These are phyloP conservation scores for Peziza echinospora DNA, from an alignment of 495 filamentous ascomycete genomes.

Conservation along the genomic window DNA sequence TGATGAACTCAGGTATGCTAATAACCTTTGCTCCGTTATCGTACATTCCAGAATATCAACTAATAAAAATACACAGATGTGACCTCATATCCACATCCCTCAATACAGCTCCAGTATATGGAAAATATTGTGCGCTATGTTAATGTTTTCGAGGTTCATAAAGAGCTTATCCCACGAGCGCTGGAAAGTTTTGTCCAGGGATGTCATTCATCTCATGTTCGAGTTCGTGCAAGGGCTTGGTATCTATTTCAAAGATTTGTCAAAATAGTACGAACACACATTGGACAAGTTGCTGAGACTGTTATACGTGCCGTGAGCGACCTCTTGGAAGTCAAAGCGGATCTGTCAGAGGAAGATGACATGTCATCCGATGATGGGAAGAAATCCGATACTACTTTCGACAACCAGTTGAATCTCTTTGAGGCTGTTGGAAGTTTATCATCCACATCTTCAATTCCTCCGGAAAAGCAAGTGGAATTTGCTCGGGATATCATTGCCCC, in stretches of 20 bases:
- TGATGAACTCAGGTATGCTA: slow-evolving; percentile 70
- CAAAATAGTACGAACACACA: slow-evolving; percentile 59
- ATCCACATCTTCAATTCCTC: slow-evolving; percentile 48
- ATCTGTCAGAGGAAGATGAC: slow-evolving; percentile 53
- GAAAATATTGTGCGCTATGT: slow-evolving; percentile 88
- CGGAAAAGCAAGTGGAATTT: slow-evolving; percentile 64
- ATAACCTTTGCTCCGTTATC: no score
- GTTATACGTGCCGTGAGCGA: slow-evolving; percentile 79
- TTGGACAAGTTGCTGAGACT: slow-evolving; percentile 72
- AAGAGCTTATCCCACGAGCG: slow-evolving; percentile 53
- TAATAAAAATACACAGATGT: no score
- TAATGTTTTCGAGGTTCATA: slow-evolving; percentile 73
- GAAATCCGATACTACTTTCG: slow-evolving; percentile 72
- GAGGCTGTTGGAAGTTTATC: slow-evolving; percentile 84
- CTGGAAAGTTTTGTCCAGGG: slow-evolving; percentile 84
- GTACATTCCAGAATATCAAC: no score
- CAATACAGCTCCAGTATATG: slow-evolving; percentile 90
- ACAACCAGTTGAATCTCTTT: slow-evolving; percentile 75
- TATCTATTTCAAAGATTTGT: slow-evolving; percentile 86
- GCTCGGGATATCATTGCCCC: slow-evolving; percentile 69
- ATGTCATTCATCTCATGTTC: slow-evolving; percentile 64
- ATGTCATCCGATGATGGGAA: slow-evolving; percentile 84
- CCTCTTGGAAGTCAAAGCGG: slow-evolving; percentile 72
- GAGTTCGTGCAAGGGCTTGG: slow-evolving; percentile 79
- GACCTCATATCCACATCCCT: slow-evolving; percentile 42